Conservation (phyloP, 1,284 basidiomycete species). For the Puccinia novopanici region DNA sequence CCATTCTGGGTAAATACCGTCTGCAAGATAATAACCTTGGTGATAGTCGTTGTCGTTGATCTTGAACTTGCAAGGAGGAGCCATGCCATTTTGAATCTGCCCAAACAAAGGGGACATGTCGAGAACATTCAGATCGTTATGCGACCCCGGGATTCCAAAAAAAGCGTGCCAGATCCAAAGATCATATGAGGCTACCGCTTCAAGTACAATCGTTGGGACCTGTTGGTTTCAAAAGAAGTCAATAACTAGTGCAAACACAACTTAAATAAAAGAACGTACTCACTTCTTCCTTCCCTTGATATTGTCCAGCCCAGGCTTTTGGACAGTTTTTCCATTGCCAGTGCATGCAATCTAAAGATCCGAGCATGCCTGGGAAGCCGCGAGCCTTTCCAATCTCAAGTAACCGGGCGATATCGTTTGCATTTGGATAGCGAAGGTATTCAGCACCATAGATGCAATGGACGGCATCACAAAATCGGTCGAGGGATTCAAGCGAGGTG, state of each 20-base stretch:
- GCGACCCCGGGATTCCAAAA: too few species aligned
- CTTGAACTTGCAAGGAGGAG: too few species aligned
- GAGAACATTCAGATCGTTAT: slow-evolving; percentile 25
- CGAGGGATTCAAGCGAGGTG: not conserved
- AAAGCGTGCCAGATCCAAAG: slow-evolving; percentile 14
- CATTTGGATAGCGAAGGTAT: not conserved
- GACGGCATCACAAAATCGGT: not conserved
- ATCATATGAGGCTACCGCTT: not conserved
- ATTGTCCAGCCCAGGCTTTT: not conserved
- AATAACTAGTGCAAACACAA: too few species aligned
- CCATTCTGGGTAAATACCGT: too few species aligned
- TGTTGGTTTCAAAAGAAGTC: not conserved
- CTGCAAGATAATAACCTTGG: too few species aligned
- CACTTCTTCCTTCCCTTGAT: slow-evolving; percentile 5
- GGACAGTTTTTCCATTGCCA: too few species aligned
- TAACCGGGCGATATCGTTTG: not conserved
- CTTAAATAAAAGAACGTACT: not conserved
- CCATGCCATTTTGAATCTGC: too few species aligned
- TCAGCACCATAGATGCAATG: not conserved
- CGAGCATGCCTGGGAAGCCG: slow-evolving; percentile 21
- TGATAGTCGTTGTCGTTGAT: too few species aligned
- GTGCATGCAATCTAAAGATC: slow-evolving; percentile 24
- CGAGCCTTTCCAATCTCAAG: not conserved
- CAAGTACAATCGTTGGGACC: not conserved
- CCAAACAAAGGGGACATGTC: not conserved